phyloP scores from a whole-genome alignment of 371 early-diverging fungal species.

The Mortierella sp. region DNA sequence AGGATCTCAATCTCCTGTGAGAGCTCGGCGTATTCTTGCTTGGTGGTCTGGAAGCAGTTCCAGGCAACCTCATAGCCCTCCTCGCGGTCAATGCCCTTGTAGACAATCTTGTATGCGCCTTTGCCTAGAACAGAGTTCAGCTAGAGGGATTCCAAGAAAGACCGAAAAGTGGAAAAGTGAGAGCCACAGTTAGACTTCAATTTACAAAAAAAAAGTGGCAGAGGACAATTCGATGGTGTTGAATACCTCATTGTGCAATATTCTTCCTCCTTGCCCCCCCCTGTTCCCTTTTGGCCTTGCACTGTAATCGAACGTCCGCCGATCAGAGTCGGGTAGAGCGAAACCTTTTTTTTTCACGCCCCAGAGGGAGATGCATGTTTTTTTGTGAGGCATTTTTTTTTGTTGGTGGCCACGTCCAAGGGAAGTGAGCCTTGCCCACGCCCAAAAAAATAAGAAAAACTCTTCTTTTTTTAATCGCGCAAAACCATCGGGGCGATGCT shows the following conservation, averaged over 20 bases:
- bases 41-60: slow-evolving; percentile 83
- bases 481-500: not conserved
- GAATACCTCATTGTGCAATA: not conserved
- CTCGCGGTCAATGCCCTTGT: slow-evolving; percentile 91
- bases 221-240: slow-evolving; percentile 1
- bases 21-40: slow-evolving; percentile 77
- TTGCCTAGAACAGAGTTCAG: slow-evolving; percentile 71
- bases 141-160: slow-evolving; percentile 21
- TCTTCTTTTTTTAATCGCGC: slow-evolving; percentile 4
- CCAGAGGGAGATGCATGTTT: slow-evolving; percentile 7
- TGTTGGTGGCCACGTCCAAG: slow-evolving; percentile 13
- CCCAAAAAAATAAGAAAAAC: slow-evolving; percentile 4
- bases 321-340: not conserved
- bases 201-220: not conserved
- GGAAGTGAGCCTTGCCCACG: slow-evolving; percentile 4
- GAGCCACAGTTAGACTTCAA: not conserved
- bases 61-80: slow-evolving; percentile 96
- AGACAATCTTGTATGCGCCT: slow-evolving; percentile 93
- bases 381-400: slow-evolving; percentile 50
- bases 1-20: slow-evolving; percentile 87
- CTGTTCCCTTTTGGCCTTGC: too few species aligned
- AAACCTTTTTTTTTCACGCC: slow-evolving; percentile 8
- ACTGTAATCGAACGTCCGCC: slow-evolving; percentile 11
- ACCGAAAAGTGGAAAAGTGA: not conserved
- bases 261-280: not conserved